Evolutionary conservation across 495 filamentous ascomycete genomes (phyloP).

Genomic region (Aspergillus campestris): DNA sequence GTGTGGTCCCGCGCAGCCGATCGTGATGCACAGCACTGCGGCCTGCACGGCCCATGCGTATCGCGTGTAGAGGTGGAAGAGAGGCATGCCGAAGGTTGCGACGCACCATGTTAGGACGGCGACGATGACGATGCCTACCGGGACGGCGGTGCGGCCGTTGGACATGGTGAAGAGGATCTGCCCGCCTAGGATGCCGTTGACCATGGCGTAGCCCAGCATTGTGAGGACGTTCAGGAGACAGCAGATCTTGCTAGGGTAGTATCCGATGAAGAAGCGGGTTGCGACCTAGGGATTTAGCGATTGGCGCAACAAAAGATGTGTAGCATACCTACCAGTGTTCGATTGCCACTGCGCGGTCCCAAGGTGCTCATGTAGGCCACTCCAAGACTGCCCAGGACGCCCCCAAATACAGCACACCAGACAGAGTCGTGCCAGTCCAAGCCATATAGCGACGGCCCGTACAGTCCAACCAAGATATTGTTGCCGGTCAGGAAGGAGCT

Average conservation of each 20-base stretch:
- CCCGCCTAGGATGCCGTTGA: slow-evolving; percentile 48
- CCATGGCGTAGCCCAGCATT: slow-evolving; percentile 60
- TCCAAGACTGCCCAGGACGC: no score
- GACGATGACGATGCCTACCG: slow-evolving; percentile 55
- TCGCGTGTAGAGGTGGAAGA: slow-evolving; percentile 61
- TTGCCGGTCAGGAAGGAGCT: no score
- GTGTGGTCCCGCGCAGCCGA: slow-evolving; percentile 50
- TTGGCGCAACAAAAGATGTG: no score
- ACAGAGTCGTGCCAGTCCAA: no score
- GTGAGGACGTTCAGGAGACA: slow-evolving; percentile 61
- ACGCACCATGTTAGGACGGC: slow-evolving; percentile 51
- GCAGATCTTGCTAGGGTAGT: slow-evolving; percentile 64
- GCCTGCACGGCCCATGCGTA: slow-evolving; percentile 57
- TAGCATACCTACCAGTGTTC: no score
- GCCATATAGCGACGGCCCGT: no score
- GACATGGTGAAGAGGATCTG: slow-evolving; percentile 51
- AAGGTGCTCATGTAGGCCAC: no score
- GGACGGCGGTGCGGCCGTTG: slow-evolving; percentile 45
- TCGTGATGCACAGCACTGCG: slow-evolving; percentile 48
- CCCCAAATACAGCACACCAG: no score
- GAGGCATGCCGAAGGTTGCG: slow-evolving; percentile 55
- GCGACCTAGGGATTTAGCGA: slow-evolving; percentile 42
- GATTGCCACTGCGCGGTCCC: no score
- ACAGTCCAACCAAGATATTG: no score
- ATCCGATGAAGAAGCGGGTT: slow-evolving; percentile 67